These are phyloP conservation scores for Paramecium caudatum DNA, from an alignment of 73 alveolate species.

Conservation along the genomic window DNA sequence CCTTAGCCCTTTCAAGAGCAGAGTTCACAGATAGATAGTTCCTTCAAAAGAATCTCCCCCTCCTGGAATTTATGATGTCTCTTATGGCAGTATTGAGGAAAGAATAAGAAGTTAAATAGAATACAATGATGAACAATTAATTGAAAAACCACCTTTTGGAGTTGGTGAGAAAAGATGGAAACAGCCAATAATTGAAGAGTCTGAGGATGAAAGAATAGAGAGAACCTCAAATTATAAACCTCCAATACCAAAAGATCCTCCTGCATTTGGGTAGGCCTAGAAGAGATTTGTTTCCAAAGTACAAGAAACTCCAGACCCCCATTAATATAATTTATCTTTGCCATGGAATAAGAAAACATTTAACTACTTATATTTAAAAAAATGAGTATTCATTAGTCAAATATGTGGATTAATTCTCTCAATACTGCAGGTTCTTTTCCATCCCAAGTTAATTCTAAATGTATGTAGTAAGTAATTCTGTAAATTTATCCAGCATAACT, in stretches of 20 bases:
- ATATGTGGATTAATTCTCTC: too few species aligned
- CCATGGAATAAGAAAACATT: constrained; percentile 16
- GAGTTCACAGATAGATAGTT: not conserved
- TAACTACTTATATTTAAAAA: not conserved
- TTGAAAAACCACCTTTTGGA: constrained; percentile 48
- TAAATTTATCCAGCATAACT: not conserved
- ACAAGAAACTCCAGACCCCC: not conserved
- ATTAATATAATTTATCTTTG: not conserved
- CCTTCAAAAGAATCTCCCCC: not conserved
- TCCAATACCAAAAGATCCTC: constrained; percentile 28
- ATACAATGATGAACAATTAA: not conserved
- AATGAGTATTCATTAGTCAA: too few species aligned
- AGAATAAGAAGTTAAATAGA: constrained; percentile 13
- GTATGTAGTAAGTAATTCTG: not conserved
- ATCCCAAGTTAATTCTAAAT: constrained; percentile 10
- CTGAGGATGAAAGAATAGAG: constrained; percentile 33
- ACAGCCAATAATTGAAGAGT: constrained; percentile 38
- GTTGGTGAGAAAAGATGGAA: constrained; percentile 54
- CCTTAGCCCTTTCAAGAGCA: constrained; percentile 7
- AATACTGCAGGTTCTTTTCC: not conserved
- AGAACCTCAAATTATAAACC: not conserved
- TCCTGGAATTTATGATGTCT: constrained; percentile 32
- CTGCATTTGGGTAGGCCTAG: constrained; percentile 14
- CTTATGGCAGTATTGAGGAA: not conserved
- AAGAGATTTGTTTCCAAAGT: not conserved